Conservation (phyloP, 306 rosid genomes). For the Herpetospermum pedunculosum region DNA sequence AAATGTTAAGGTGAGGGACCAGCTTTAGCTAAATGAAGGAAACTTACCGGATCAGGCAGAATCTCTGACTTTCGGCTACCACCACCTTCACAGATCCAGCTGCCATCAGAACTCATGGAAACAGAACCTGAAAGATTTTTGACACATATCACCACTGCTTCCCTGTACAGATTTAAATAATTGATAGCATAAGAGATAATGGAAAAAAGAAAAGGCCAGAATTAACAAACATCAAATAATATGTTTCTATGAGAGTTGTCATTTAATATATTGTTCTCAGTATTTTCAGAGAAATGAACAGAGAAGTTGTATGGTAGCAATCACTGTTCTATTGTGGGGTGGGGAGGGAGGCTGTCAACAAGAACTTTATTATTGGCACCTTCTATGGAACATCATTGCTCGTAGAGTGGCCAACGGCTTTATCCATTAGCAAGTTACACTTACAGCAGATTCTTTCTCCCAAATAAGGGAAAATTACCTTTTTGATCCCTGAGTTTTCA, state of each 20-base stretch:
- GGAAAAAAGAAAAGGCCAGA: background rate
- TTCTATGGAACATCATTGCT: background rate
- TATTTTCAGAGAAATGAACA: background rate
- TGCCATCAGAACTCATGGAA: constrained; percentile 42
- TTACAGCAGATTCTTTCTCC: background rate
- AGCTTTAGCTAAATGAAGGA: background rate
- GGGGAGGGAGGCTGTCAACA: background rate
- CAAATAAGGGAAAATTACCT: too few relatives aligned
- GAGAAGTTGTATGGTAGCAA: background rate
- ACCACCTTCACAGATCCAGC: constrained; percentile 44
- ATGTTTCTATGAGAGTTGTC: background rate
- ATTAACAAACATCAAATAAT: background rate
- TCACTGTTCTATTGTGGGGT: background rate
- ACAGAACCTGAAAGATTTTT: constrained; percentile 60
- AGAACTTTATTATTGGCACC: background rate
- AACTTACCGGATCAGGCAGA: constrained; percentile 57
- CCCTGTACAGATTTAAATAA: constrained; percentile 24
- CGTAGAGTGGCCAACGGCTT: background rate
- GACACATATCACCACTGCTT: constrained; percentile 51
- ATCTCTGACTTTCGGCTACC: constrained; percentile 34
- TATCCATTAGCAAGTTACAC: background rate
- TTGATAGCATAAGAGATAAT: background rate
- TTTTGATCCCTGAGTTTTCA: too few relatives aligned
- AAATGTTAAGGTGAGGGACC: background rate
- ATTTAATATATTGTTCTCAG: background rate